Evolutionary conservation across 1,284 basidiomycete species (phyloP), one percentile per base, ranked within the genome.

Genomic region (Nidula niveotomentosa): DNA sequence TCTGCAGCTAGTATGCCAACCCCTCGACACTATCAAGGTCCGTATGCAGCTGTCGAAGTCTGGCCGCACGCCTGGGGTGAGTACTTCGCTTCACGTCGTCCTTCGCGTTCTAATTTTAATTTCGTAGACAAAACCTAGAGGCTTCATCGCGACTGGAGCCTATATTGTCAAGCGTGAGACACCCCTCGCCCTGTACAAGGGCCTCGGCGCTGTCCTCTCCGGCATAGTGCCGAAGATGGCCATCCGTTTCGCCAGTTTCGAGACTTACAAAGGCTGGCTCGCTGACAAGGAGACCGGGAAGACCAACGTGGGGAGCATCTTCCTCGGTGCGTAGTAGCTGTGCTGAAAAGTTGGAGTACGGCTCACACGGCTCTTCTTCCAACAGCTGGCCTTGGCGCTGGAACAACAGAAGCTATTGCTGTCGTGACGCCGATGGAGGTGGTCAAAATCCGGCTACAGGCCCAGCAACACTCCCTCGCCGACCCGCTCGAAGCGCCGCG

Each of bases 191-290:
- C 77, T 99, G 43, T 99, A 99, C 85, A 99, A 99, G 73, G 97
- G 96, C 66, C 85, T 99, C 44, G 96, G 96, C 41, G 96, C 96
- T n/a, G 96, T 99, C 37, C 79, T 97, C 18, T 91, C 94, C 9
- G 95, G 95, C 34, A 99, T 99, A 70, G 94, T 98, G 1, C 97
- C 97, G 4, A 99, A 99, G 79, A 99, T 99, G 97, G 95, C 95
- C 52, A 98, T 96, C 69, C 92, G 97, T 44, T 99, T 99, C 72
- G 96, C 97, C 41, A 94, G 91, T 70, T 99, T 99, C 70, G 96
- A 99, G 77, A 78, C 85, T 53, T 99, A 99, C 84, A 97, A 98
- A 74, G 79, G 73, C 0, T 85, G 83, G 80, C 75, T 99, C 48
- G 86, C 91, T 2, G 84, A 94, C 66, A 81, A 83, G 63, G 67